phyloP scores from a whole-genome alignment of 2,329 filamentous ascomycete genomes.

The Zymoseptoria tritici region DNA sequence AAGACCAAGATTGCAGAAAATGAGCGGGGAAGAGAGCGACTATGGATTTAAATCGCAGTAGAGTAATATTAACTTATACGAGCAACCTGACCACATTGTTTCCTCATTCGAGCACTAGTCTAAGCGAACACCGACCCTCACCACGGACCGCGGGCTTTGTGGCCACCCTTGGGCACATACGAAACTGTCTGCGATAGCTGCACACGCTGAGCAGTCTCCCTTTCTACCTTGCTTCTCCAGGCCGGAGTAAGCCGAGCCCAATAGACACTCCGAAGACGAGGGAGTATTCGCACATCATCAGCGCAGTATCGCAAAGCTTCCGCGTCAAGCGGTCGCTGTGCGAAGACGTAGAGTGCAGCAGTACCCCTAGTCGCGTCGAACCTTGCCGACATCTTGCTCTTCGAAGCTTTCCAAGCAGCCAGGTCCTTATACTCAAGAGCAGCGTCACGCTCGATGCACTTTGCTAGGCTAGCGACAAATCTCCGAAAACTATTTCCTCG shows the following conservation, averaged over 20 bases:
- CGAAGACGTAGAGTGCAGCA: constrained; percentile 43
- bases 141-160: constrained; percentile 31
- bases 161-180: constrained; percentile 24
- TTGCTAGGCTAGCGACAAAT: constrained; percentile 31
- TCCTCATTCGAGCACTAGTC: too few relatives aligned
- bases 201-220: constrained; percentile 25
- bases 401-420: constrained; percentile 27
- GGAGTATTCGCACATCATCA: constrained; percentile 40
- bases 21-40: too few relatives aligned
- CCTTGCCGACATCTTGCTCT: constrained; percentile 32
- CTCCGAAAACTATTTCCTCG: too few relatives aligned
- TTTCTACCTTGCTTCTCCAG: constrained; percentile 15
- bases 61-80: too few relatives aligned
- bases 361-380: constrained; percentile 39
- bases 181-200: constrained; percentile 23
- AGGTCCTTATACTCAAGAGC: constrained; percentile 7
- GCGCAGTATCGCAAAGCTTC: constrained; percentile 41
- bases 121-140: too few relatives aligned
- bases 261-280: constrained; percentile 23
- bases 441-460: constrained; percentile 32
- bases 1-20: too few relatives aligned
- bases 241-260: constrained; percentile 15
- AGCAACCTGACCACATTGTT: too few relatives aligned
- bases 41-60: too few relatives aligned
- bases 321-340: constrained; percentile 36